phyloP scores from a whole-genome alignment of 768 basidiomycete genomes.

The Leccinellum albellum region DNA sequence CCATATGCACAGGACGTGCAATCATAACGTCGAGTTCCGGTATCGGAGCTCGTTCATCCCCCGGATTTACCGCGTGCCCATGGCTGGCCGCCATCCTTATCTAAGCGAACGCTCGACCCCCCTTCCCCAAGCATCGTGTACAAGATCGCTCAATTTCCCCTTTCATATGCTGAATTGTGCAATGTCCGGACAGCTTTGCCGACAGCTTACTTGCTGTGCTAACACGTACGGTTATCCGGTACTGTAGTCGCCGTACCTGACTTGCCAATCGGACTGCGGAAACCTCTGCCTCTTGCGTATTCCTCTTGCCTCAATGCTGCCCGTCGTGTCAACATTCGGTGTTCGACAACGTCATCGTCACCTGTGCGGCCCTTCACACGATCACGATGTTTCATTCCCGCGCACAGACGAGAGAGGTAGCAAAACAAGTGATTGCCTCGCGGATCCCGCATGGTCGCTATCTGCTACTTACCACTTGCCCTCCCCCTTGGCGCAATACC shows the following conservation, averaged over 20 bases:
- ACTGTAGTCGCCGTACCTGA: constrained; percentile 16
- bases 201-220: background rate
- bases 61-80: constrained; percentile 16
- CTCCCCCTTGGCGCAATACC: constrained; percentile 11
- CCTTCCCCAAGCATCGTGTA: background rate
- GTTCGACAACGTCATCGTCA: constrained; percentile 22
- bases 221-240: constrained; percentile 8
- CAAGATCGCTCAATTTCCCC: background rate
- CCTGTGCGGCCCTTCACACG: constrained; percentile 9
- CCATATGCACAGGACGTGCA: background rate
- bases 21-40: constrained; percentile 14
- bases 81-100: constrained; percentile 18
- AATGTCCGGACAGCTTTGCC: background rate
- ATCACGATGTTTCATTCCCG: constrained; percentile 30
- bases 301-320: background rate
- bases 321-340: background rate
- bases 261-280: constrained; percentile 17
- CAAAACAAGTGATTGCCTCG: constrained; percentile 17
- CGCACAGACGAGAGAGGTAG: constrained; percentile 11
- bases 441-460: constrained; percentile 27
- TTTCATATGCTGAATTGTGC: background rate
- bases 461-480: constrained; percentile 1
- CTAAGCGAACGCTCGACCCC: constrained; percentile 21
- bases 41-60: constrained; percentile 19
- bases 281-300: background rate